phyloP scores from a whole-genome alignment of 805 yeast genomes.

The Zygoascus biomembranicola region DNA sequence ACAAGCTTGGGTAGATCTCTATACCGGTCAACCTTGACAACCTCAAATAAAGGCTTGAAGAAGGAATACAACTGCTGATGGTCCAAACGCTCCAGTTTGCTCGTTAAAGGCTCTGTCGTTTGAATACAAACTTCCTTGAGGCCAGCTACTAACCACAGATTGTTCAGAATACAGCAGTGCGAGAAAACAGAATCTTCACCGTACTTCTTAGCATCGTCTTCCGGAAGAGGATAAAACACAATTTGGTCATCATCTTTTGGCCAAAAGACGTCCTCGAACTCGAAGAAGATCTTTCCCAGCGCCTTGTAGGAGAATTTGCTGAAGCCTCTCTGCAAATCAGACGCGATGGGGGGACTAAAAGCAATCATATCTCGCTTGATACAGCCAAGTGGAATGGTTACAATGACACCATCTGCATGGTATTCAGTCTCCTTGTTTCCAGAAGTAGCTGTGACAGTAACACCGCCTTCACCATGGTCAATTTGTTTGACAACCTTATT shows the following conservation, averaged over 20 bases:
- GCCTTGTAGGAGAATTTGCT: slow-evolving; percentile 19
- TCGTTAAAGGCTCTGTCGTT: slow-evolving; percentile 16
- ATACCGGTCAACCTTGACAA: slow-evolving; percentile 10
- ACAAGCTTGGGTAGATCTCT: slow-evolving; percentile 13
- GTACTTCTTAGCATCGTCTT: not conserved
- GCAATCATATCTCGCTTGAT: slow-evolving; percentile 17
- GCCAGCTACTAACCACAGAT: slow-evolving; percentile 18
- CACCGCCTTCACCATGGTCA: slow-evolving; percentile 4
- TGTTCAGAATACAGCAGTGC: slow-evolving; percentile 16
- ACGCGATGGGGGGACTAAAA: slow-evolving; percentile 19
- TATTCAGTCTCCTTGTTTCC: slow-evolving; percentile 1
- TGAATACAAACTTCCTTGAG: slow-evolving; percentile 17
- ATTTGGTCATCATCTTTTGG: slow-evolving; percentile 21
- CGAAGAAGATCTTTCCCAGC: slow-evolving; percentile 26
- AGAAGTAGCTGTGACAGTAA: not conserved
- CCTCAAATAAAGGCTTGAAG: slow-evolving; percentile 19
- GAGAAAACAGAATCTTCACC: slow-evolving; percentile 6
- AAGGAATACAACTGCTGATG: slow-evolving; percentile 14
- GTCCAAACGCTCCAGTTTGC: slow-evolving; percentile 10
- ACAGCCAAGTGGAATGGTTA: slow-evolving; percentile 25
- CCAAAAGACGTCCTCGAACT: slow-evolving; percentile 25
- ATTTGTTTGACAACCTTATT: slow-evolving; percentile 13
- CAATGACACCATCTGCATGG: slow-evolving; percentile 22
- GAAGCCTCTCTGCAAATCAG: slow-evolving; percentile 13
- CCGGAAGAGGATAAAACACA: slow-evolving; percentile 13